Evolutionary conservation across 176 grass and related monocot species (phyloP), one percentile per base, ranked within the genome.

Genomic region (Rhynchospora breviuscula): DNA sequence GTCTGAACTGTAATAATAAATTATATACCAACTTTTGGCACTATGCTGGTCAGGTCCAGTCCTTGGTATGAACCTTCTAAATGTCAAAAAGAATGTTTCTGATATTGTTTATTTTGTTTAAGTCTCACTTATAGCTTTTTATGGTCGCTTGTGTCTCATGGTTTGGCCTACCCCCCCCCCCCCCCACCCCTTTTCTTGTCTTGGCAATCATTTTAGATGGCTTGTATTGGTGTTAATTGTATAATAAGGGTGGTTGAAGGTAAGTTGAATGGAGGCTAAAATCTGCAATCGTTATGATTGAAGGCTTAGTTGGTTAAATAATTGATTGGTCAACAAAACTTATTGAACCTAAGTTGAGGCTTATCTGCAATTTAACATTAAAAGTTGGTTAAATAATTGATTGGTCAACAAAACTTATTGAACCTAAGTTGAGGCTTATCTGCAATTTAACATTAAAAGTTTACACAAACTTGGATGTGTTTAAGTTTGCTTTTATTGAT

Each of bases 361-460:
- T 46, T 33, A 35, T 40, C 17, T 74, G 70, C 70, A 74, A 74
- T 52, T 51, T 2, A 22, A 75, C 71, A 75, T 46, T 75, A 75
- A 75, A 53, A 49, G 6, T 75, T 35, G n/a, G n/a, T n/a, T n/a
- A n/a, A n/a, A n/a, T n/a, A n/a, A n/a, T n/a, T n/a, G n/a, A 48
- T 22, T 72, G 59, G n/a, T 47, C 15, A 35, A 67, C 12, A 7
- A 26, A 67, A 67, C 31, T 71, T 71, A 71, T 7, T 47, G n/a
- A 18, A 70, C 67, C 45, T 70, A 21, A 61, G 18, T 58, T 61
- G 59, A 22, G 59, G n/a, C 13, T 46, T 33, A 35, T 40, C 17
- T 74, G 70, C 70, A 74, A 74, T 52, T 51, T 2, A 22, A 75
- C 71, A 75, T 46, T 75, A 75, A 75, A 53, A 49, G 7, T 53